phyloP scores from a whole-genome alignment of 2,329 filamentous ascomycete genomes.

The Orbilia brochopaga region DNA sequence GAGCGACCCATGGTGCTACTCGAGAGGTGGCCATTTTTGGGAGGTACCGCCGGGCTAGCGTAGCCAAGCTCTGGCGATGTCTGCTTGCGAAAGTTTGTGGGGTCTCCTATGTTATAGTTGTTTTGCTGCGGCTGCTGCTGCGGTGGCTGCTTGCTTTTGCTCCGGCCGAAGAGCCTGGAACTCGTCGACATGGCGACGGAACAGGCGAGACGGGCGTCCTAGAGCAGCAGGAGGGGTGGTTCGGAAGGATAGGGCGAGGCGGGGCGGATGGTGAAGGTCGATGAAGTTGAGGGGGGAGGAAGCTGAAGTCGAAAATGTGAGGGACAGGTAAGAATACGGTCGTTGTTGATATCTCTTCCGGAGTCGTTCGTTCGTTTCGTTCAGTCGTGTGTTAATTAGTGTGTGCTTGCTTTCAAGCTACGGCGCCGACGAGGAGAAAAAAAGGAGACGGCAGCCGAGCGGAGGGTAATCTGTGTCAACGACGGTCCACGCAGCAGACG shows the following conservation, averaged over 20 bases:
- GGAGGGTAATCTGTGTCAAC: background rate
- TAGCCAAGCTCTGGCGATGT: conserved; percentile 26
- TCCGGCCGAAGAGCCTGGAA: conserved; percentile 48
- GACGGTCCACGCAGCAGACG: background rate
- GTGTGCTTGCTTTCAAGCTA: conserved; percentile 18
- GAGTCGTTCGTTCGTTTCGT: conserved; percentile 10
- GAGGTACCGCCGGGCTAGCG: conserved; percentile 27
- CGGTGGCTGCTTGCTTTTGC: conserved; percentile 35
- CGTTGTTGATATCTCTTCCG: background rate
- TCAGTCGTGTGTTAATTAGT: no score
- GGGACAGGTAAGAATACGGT: no score
- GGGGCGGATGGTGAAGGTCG: conserved; percentile 9
- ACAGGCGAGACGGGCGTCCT: conserved; percentile 11
- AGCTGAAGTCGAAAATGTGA: background rate
- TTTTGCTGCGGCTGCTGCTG: conserved; percentile 16
- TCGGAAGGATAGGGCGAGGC: conserved; percentile 5
- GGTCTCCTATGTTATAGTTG: conserved; percentile 35
- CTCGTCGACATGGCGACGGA: conserved; percentile 38
- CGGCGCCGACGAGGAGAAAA: conserved; percentile 1
- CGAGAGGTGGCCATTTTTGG: conserved; percentile 33
- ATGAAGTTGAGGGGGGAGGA: conserved; percentile 7
- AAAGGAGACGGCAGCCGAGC: background rate
- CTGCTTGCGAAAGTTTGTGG: conserved; percentile 33
- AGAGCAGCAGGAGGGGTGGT: conserved; percentile 11
- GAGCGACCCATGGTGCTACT: conserved; percentile 25